phyloP scores from a whole-genome alignment of 1,139 yeast genomes.

The Geotrichum restrictum region DNA sequence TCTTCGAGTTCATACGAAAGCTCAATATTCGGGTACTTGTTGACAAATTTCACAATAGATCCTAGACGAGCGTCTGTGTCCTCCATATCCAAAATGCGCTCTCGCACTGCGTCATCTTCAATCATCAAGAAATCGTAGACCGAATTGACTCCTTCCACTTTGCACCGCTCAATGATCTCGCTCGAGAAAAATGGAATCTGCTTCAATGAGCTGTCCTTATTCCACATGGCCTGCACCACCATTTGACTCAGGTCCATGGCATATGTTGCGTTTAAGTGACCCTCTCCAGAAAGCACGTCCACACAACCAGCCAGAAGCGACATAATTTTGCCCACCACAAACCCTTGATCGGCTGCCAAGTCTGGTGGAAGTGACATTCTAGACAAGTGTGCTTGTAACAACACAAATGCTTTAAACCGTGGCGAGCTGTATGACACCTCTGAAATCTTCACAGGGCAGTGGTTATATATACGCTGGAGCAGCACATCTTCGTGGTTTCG shows the following conservation, averaged over 20 bases:
- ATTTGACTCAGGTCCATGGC: conserved; percentile 89
- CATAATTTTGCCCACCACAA: conserved; percentile 49
- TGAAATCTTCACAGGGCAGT: conserved; percentile 57
- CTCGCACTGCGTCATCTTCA: conserved; percentile 73
- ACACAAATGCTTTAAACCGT: conserved; percentile 63
- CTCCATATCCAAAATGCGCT: conserved; percentile 50
- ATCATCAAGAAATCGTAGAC: conserved; percentile 83
- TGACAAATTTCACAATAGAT: conserved; percentile 80
- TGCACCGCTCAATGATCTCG: conserved; percentile 56
- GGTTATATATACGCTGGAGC: conserved; percentile 51
- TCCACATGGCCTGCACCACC: conserved; percentile 87
- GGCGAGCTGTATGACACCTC: conserved; percentile 50
- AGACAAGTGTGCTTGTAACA: conserved; percentile 79
- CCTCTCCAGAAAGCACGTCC: conserved; percentile 77
- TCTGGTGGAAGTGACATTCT: conserved; percentile 60
- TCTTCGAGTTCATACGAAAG: conserved; percentile 50
- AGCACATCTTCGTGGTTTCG: conserved; percentile 54
- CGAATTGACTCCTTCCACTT: conserved; percentile 54
- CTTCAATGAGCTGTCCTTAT: conserved; percentile 67
- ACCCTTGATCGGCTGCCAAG: conserved; percentile 52
- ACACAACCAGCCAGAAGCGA: conserved; percentile 62
- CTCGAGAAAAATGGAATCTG: conserved; percentile 72
- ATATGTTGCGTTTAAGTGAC: conserved; percentile 67
- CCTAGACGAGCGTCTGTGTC: conserved; percentile 47
- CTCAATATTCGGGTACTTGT: conserved; percentile 84